Percentiles rank a stretch among this genome's conserved stretches.
phyloP scores from a whole-genome alignment of 106 monocot species.

The Dioscorea alata region DNA sequence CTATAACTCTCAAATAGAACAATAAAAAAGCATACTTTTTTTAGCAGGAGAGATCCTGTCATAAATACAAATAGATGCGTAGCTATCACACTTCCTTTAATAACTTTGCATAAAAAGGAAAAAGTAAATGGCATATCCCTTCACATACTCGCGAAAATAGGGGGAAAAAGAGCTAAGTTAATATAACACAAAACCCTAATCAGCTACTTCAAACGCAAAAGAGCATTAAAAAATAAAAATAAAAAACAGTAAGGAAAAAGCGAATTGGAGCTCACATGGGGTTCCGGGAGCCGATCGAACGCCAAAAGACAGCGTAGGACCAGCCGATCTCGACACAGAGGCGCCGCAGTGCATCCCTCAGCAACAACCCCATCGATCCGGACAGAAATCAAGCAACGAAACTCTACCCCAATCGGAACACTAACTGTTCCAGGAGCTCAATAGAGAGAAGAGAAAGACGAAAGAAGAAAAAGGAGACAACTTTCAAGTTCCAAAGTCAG shows the following conservation, averaged over 20 bases:
- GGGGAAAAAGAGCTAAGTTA: constrained; percentile 1
- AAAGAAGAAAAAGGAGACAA: not conserved
- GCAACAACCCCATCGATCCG: constrained; percentile 29
- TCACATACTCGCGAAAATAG: not conserved
- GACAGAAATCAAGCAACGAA: too few relatives aligned
- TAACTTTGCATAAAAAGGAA: not conserved
- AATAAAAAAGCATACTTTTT: not conserved
- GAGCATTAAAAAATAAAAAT: not conserved
- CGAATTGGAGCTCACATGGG: constrained; percentile 35
- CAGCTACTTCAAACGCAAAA: not conserved
- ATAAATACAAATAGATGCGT: not conserved
- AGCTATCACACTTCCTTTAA: not conserved
- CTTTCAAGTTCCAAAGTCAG: not conserved
- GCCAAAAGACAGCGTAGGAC: constrained; percentile 90
- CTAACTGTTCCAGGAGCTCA: not conserved
- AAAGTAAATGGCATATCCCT: not conserved
- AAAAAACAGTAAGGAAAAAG: not conserved
- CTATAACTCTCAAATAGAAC: too few relatives aligned
- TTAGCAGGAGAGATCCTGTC: not conserved
- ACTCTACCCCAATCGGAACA: not conserved
- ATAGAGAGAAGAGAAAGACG: not conserved
- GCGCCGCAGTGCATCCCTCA: constrained; percentile 43
- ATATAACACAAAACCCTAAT: not conserved
- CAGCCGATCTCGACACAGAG: constrained; percentile 75
- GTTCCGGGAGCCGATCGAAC: constrained; percentile 20